Base-by-base conservation (phyloP, 495 filamentous ascomycete species). In the Neurospora terricola region DNA sequence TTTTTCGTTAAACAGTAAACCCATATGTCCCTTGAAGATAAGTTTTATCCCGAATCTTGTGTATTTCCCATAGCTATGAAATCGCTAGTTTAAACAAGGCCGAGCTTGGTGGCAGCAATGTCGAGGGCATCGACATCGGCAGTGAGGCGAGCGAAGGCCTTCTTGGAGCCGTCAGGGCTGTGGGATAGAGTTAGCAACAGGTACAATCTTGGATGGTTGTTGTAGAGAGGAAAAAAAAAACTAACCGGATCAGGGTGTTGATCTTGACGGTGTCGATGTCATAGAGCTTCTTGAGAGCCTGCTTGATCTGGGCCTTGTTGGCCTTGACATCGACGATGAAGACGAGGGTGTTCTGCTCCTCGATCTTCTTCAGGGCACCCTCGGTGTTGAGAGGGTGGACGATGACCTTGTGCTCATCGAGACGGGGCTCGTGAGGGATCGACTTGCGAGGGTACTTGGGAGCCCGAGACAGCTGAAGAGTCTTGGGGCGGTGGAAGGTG, bases 331-430 rank as follows among this genome's bases (percentile, higher is more conserved):
- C 93, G 80, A 97, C 94, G 81, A 98, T 97, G 88, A 99, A 98
- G 78, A 98, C 96, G 30, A 98, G 88, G 78, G 96, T 97, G 90
- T 99, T 97, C 90, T 98, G 93, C 92, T 98, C 96, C 90, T 98
- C 96, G 76, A 98, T 97, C 92, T 97, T 98, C 93, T 99, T 99
- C 93, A 99, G 97, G 80, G 96, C 96, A 77, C 91, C 93, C 90
- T 99, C 96, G 71, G 96, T 98, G 89, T 99, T 99, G 75, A 99
- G 88, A 48, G 81, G 81, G 88, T 92, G 89, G 78, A 93, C 87
- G 81, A 96, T 90, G 81, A 95, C 86, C 88, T 96, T 95, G 89
- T 91, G 90, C 85, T 93, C 91, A 85, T 99, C 96, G 81, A 98
- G 91, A 76, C 93, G 93, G 78, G 94, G 91, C 78, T 88, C 89